Evolutionary conservation across 1,284 basidiomycete species (phyloP), one percentile per base, ranked within the genome.

Genomic region (Heterobasidion occidentale): DNA sequence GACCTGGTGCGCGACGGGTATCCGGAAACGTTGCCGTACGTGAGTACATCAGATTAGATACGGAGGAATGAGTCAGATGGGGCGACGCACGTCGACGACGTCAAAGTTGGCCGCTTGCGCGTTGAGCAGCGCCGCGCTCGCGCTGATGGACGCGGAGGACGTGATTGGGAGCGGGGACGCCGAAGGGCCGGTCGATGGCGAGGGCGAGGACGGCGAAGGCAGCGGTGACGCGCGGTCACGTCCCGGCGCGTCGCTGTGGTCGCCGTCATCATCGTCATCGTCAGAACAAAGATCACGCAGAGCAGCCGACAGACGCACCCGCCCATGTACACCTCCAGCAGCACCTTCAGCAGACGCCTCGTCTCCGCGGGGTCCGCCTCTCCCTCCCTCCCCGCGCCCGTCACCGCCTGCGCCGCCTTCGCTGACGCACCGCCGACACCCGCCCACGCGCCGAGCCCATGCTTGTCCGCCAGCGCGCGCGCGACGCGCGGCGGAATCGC

Each of bases 301-400:
- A 12, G 38, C 14, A 19, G 36, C 44, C 52, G 36, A 58, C 35
- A 45, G 33, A 75, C 83, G 88, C 86, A 81, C 15, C 54, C 82
- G 53, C 85, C 81, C 84, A 93, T 86, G 68, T 93, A 93, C 9
- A 94, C 87, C 66, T 89, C 83, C 57, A 95, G 67, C 35, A 95
- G 68, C 44, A 85, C 78, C 69, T 79, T 82, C 62, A 93, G 69
- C 60, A 94, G 69, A 19, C 76, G 74, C 63, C 76, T 77, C 69
- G 81, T 83, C 56, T 77, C 68, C 15, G 72, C 74, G n/a, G 81
- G 78, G 52, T 84, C 78, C 33, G 14, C 42, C 56, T 64, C 64
- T 4, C 42, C 42, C 7, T 50, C 35, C 17, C 50, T 38, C n/a
- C 9, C n/a, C 7, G 79, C 76, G 1, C 74, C 76, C 51, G 70